Evolutionary conservation across 345 rosid species (phyloP).

Genomic region (Streptanthus diversifolius): DNA sequence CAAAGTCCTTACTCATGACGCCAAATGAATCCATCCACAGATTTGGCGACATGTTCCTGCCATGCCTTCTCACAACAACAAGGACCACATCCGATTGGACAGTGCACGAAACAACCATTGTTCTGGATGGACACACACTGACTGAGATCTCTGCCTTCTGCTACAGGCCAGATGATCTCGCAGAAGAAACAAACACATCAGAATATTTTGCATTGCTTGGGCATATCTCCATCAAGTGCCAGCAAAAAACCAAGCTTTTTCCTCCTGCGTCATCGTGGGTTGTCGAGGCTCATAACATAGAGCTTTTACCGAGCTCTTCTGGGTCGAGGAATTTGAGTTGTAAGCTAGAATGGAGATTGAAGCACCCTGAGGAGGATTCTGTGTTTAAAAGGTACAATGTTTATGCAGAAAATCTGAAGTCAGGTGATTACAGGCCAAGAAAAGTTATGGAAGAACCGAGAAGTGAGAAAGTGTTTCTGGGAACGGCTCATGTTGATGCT

Average conservation of each 20-base stretch:
- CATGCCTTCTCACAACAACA: slow-evolving; percentile 31
- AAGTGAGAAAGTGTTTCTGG: slow-evolving; percentile 40
- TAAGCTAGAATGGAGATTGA: slow-evolving; percentile 54
- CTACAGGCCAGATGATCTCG: slow-evolving; percentile 39
- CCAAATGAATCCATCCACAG: slow-evolving; percentile 33
- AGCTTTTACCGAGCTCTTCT: slow-evolving; percentile 37
- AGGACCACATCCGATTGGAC: slow-evolving; percentile 44
- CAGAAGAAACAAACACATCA: slow-evolving; percentile 17
- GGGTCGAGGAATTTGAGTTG: slow-evolving; percentile 43
- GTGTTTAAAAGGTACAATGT: slow-evolving; percentile 52
- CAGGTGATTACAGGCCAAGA: slow-evolving; percentile 3
- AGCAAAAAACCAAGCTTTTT: slow-evolving; percentile 37
- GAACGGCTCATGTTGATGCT: slow-evolving; percentile 52
- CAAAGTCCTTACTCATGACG: slow-evolving; percentile 48
- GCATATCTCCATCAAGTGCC: slow-evolving; percentile 36
- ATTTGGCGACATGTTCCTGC: slow-evolving; percentile 43
- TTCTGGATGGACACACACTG: slow-evolving; percentile 43
- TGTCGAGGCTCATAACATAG: slow-evolving; percentile 40
- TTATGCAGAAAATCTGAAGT: slow-evolving; percentile 41
- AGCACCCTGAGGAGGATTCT: slow-evolving; percentile 21
- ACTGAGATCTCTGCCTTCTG: slow-evolving; percentile 57
- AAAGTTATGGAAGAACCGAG: slow-evolving; percentile 19
- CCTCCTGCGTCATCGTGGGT: slow-evolving; percentile 57
- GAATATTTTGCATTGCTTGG: slow-evolving; percentile 65
- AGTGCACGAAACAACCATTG: slow-evolving; percentile 41